Base-by-base conservation (phyloP, 2,329 filamentous ascomycete species). In the Colletotrichum sansevieriae region DNA sequence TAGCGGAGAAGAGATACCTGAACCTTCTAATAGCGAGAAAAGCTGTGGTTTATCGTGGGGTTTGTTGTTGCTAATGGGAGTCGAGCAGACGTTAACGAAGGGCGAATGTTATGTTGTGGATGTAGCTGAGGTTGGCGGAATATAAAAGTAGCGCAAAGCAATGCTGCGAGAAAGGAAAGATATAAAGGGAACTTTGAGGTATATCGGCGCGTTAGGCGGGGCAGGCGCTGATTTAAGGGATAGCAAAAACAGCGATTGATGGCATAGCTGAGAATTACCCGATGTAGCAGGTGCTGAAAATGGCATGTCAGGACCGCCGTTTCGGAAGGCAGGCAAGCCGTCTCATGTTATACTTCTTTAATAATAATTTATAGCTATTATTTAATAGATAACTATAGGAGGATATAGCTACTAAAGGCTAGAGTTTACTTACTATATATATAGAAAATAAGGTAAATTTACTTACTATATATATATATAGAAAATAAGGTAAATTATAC, bases 401-500 rank as follows among this genome's bases (percentile, higher is more conserved):
- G 41, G 41, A 44, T 44, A n/a, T 44, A n/a, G 15, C 41, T 18
- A 3, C 77, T 75, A 18, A 78, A 72, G 12, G 77, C 77, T 9
- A 79, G 70, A 18, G 77, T 79, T 61, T 76, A 73, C 52, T 68
- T 61, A 13, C 55, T 52, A 29, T 72, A 72, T 52, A 72, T 58
- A 47, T 77, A 74, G 58, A 79, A n/a, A n/a, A n/a, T n/a, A n/a
- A n/a, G n/a, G n/a, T n/a, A n/a, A n/a, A n/a, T n/a, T n/a, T n/a
- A n/a, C n/a, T n/a, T n/a, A n/a, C n/a, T n/a, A n/a, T n/a, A n/a
- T n/a, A n/a, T n/a, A n/a, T n/a, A n/a, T n/a, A n/a, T n/a, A n/a
- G n/a, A n/a, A 79, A 2, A 80, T 76, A 59, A 76, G 76, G 70
- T 80, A 76, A 51, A 80, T 75, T 7, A 75, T 79, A 57, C 77